A percentile compares a stretch with the other conserved stretches of the same genome.
Conservation (phyloP, 345 rosid genomes). For the Salix purpurea region DNA sequence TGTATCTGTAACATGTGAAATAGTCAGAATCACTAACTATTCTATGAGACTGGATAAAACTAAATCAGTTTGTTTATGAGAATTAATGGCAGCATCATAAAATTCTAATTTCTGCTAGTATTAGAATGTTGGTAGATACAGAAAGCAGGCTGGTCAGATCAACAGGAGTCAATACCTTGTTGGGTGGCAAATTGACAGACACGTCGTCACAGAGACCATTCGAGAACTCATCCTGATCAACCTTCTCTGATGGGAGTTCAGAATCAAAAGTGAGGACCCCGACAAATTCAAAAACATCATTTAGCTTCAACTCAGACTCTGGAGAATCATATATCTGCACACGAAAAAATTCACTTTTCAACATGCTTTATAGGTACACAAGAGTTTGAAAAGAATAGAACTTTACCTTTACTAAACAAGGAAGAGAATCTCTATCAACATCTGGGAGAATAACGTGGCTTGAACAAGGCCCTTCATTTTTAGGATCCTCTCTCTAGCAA, state of each 20-base stretch:
- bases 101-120: no score
- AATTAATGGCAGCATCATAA: no score
- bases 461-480: slow-evolving; percentile 25
- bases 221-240: slow-evolving; percentile 37
- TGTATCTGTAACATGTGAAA: no score
- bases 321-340: slow-evolving; percentile 74
- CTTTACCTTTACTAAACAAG: slow-evolving; percentile 76
- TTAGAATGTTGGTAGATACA: neutral
- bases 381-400: neutral
- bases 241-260: slow-evolving; percentile 32
- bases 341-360: neutral
- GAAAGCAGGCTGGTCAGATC: neutral
- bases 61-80: no score
- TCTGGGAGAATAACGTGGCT: slow-evolving; percentile 18
- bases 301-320: slow-evolving; percentile 76
- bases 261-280: slow-evolving; percentile 69
- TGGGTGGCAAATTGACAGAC: slow-evolving; percentile 49
- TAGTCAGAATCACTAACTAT: no score
- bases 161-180: slow-evolving; percentile 35
- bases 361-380: neutral
- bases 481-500: slow-evolving; percentile 51
- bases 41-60: no score
- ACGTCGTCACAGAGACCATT: slow-evolving; percentile 50
- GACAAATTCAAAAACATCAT: slow-evolving; percentile 81
- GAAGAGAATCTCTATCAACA: slow-evolving; percentile 32